phyloP scores from a whole-genome alignment of 768 basidiomycete genomes.

The Coprinellus micaceus region DNA sequence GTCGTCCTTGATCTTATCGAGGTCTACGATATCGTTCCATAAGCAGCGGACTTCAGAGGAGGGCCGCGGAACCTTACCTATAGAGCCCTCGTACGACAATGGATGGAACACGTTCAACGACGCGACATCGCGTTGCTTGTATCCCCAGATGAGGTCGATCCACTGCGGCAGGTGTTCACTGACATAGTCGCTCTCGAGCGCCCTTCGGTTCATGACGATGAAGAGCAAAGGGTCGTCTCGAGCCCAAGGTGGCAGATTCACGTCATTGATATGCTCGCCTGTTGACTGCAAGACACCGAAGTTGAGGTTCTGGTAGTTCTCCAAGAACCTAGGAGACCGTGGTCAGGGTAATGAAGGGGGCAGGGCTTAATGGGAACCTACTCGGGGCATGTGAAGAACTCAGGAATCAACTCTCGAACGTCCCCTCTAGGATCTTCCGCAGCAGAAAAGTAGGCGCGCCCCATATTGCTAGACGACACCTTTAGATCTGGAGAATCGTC shows the following conservation, averaged over 20 bases:
- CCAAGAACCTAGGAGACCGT: conserved; percentile 62
- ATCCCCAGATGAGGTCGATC: conserved; percentile 95
- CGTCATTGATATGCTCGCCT: conserved; percentile 80
- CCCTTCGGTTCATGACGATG: conserved; percentile 75
- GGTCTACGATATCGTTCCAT: conserved; percentile 42
- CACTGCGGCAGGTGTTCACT: conserved; percentile 80
- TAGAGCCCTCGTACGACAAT: conserved; percentile 87
- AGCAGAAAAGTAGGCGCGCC: conserved; percentile 81
- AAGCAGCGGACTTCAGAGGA: neutral
- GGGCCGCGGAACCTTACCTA: conserved; percentile 52
- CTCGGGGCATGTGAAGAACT: conserved; percentile 85
- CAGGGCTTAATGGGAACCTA: conserved; percentile 25
- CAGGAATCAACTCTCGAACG: conserved; percentile 89
- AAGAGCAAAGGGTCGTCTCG: conserved; percentile 80
- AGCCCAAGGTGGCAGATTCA: conserved; percentile 90
- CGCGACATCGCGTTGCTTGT: conserved; percentile 73
- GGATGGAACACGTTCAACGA: conserved; percentile 89
- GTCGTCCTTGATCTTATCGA: conserved; percentile 83
- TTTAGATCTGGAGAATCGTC: no score
- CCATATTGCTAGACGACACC: conserved; percentile 53
- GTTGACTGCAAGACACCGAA: conserved; percentile 72
- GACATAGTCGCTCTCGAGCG: conserved; percentile 83
- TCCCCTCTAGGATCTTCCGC: conserved; percentile 85
- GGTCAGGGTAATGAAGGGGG: neutral
- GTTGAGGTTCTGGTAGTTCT: conserved; percentile 75